phyloP scores from a whole-genome alignment of 805 yeast genomes.

The Wickerhamiella kurtzmanii region DNA sequence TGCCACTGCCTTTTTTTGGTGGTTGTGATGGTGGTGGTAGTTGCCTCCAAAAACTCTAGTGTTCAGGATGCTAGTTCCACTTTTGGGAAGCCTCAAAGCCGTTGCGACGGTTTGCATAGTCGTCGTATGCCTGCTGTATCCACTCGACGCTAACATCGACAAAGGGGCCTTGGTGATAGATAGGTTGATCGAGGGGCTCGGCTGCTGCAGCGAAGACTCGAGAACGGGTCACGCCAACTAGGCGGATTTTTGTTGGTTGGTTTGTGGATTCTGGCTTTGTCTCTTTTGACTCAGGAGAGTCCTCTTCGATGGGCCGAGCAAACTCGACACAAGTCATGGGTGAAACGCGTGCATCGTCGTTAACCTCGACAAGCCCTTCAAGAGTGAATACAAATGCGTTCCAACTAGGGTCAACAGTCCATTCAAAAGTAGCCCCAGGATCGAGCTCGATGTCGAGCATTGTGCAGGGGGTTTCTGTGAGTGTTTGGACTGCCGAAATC shows the following conservation, averaged over 20 bases:
- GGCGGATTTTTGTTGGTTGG: background rate
- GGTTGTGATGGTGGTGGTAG: too few species aligned
- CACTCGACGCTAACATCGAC: slow-evolving; percentile 18
- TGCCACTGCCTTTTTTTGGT: too few species aligned
- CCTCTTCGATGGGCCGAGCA: slow-evolving; percentile 4
- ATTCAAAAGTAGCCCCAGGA: slow-evolving; percentile 10
- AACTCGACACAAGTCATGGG: slow-evolving; percentile 16
- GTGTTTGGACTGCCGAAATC: slow-evolving; percentile 10
- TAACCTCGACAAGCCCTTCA: slow-evolving; percentile 17
- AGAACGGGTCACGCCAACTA: background rate
- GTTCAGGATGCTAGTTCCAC: background rate
- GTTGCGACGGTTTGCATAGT: slow-evolving; percentile 14
- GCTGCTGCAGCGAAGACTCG: slow-evolving; percentile 13
- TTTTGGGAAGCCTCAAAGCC: slow-evolving; percentile 15
- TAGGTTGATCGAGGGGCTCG: slow-evolving; percentile 18
- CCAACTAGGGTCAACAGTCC: slow-evolving; percentile 19
- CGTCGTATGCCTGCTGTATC: slow-evolving; percentile 19
- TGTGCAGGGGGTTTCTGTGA: slow-evolving; percentile 15
- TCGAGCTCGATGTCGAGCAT: slow-evolving; percentile 9
- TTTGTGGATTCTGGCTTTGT: background rate
- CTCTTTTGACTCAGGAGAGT: background rate
- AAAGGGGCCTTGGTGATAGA: slow-evolving; percentile 20
- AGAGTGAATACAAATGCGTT: slow-evolving; percentile 23
- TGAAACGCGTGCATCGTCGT: slow-evolving; percentile 5
- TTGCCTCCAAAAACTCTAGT: too few species aligned